Evolutionary conservation across 148 eudicot genomes (phyloP).

Genomic region (Simmondsia chinensis): DNA sequence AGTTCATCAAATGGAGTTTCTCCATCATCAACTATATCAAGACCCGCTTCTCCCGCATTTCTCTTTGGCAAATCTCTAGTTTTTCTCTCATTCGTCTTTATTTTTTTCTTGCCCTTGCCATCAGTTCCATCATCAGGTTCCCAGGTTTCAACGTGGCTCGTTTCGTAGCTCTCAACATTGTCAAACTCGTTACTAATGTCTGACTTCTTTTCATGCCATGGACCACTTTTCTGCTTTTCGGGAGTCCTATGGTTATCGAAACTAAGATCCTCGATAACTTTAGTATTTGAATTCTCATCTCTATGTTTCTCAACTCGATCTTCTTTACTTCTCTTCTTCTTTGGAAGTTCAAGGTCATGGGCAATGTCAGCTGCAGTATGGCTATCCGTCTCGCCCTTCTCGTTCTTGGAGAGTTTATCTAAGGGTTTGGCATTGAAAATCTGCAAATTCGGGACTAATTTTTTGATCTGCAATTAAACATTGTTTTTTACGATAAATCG

Average conservation of each 20-base stretch:
- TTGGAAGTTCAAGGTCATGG: neutral
- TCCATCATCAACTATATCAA: slow-evolving; percentile 45
- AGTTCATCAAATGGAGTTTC: slow-evolving; percentile 59
- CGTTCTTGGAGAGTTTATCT: slow-evolving; percentile 31
- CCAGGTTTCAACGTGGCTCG: neutral
- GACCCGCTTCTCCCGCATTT: slow-evolving; percentile 29
- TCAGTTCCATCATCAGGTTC: slow-evolving; percentile 4
- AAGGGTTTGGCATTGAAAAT: slow-evolving; percentile 62
- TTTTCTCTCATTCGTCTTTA: slow-evolving; percentile 33
- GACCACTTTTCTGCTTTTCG: slow-evolving; percentile 2
- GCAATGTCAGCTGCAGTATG: slow-evolving; percentile 9
- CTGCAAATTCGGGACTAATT: slow-evolving; percentile 56
- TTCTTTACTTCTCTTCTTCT: slow-evolving; percentile 4
- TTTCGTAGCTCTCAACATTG: neutral
- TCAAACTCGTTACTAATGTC: slow-evolving; percentile 1
- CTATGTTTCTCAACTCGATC: slow-evolving; percentile 6
- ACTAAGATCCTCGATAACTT: slow-evolving; percentile 1
- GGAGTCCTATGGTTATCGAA: slow-evolving; percentile 9
- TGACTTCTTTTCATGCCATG: neutral
- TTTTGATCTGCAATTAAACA: slow-evolving; percentile 50
- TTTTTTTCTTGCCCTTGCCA: slow-evolving; percentile 8
- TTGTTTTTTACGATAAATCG: no score
- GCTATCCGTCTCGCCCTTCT: slow-evolving; percentile 20
- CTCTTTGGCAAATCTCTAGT: slow-evolving; percentile 20
- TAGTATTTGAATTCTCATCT: neutral